Conservation (phyloP, 1,139 yeast species). For the Lodderomyces oxycetoniae region DNA sequence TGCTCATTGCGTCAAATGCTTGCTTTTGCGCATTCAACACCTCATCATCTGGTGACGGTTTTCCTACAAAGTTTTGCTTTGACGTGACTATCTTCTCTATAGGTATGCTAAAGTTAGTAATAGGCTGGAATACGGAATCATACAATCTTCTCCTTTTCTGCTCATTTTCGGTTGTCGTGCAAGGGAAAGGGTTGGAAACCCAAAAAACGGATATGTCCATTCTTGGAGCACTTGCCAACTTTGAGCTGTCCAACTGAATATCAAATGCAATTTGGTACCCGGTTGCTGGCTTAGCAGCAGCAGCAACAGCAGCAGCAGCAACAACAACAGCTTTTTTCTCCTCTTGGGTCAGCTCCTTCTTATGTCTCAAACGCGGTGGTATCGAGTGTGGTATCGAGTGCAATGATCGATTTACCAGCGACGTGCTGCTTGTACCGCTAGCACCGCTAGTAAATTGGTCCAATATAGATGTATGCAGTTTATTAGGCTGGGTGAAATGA, state of each 20-base stretch:
- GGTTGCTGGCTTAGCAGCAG: too few species aligned
- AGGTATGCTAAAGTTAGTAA: conserved; percentile 42
- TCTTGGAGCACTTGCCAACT: conserved; percentile 15
- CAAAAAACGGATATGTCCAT: conserved; percentile 19
- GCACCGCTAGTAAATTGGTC: conserved; percentile 2
- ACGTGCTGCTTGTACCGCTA: neutral
- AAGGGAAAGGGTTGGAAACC: conserved; percentile 10
- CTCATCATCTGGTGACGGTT: conserved; percentile 83
- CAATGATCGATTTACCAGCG: too few species aligned
- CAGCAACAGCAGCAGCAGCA: too few species aligned
- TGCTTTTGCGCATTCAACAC: conserved; percentile 57
- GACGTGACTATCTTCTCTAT: conserved; percentile 41
- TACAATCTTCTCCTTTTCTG: conserved; percentile 23
- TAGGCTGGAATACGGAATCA: conserved; percentile 24
- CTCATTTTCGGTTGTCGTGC: conserved; percentile 10
- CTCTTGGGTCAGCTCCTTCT: too few species aligned
- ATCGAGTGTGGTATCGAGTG: too few species aligned
- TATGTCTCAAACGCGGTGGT: too few species aligned
- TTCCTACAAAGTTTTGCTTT: conserved; percentile 52
- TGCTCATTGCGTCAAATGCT: conserved; percentile 42
- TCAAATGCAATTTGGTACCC: conserved; percentile 10
- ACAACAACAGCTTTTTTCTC: neutral
- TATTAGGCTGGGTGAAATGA: neutral
- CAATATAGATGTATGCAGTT: neutral
- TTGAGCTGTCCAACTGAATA: conserved; percentile 20